Evolutionary conservation across 495 filamentous ascomycete species (phyloP).

Genomic region (Parachaetomium inaequale): DNA sequence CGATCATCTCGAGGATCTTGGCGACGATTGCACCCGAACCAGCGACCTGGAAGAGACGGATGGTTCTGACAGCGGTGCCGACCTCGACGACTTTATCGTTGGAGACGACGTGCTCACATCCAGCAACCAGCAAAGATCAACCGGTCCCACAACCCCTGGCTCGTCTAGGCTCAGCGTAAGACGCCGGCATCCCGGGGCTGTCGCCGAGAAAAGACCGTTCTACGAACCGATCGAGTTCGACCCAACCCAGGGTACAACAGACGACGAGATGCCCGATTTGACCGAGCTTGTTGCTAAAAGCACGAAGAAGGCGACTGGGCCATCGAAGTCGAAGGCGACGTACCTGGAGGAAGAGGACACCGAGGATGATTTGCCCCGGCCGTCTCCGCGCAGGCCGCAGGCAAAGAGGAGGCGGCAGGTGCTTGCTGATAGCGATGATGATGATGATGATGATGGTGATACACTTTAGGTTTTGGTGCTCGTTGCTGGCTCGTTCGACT

Average conservation of each 20-base stretch:
- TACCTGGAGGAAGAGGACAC: slow-evolving; percentile 29
- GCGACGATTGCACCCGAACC: slow-evolving; percentile 48
- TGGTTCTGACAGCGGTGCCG: slow-evolving; percentile 45
- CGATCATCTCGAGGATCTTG: slow-evolving; percentile 42
- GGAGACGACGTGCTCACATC: slow-evolving; percentile 42
- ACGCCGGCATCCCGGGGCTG: slow-evolving; percentile 1
- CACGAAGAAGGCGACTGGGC: slow-evolving; percentile 10
- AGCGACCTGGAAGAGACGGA: slow-evolving; percentile 45
- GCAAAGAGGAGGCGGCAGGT: slow-evolving; percentile 24
- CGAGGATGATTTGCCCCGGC: slow-evolving; percentile 14
- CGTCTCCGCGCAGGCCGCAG: slow-evolving; percentile 13
- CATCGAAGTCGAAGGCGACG: slow-evolving; percentile 17
- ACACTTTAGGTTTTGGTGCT: neutral
- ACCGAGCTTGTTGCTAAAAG: slow-evolving; percentile 28
- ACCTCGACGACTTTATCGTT: slow-evolving; percentile 46
- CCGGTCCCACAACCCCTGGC: slow-evolving; percentile 29
- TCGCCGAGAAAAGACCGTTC: slow-evolving; percentile 24
- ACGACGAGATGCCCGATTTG: slow-evolving; percentile 40
- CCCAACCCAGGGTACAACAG: slow-evolving; percentile 33
- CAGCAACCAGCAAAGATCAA: slow-evolving; percentile 32
- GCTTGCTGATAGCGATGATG: slow-evolving; percentile 31
- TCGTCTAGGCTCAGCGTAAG: slow-evolving; percentile 16
- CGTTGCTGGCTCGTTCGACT: neutral
- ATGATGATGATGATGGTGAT: slow-evolving; percentile 19
- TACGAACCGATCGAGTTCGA: slow-evolving; percentile 34